Conservation (phyloP, 1,139 yeast genomes). For the Scheffersomyces parashehatae region DNA sequence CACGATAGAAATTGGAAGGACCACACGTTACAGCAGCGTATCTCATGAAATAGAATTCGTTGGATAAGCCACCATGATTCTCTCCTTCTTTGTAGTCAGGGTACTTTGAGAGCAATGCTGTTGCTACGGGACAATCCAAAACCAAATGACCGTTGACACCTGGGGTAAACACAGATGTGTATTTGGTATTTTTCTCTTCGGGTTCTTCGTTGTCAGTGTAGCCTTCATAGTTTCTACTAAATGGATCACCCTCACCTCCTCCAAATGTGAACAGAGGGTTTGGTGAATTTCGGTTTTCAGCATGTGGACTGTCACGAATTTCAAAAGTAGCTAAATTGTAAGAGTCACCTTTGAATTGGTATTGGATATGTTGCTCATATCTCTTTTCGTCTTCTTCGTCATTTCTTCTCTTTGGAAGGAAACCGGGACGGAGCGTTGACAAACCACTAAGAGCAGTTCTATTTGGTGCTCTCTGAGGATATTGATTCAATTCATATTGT, state of each 20-base stretch:
- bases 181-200: conserved; percentile 34
- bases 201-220: conserved; percentile 21
- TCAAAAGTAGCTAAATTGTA: conserved; percentile 41
- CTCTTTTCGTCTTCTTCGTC: conserved; percentile 44
- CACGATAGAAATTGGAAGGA: conserved; percentile 48
- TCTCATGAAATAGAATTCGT: conserved; percentile 52
- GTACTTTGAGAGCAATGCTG: conserved; percentile 44
- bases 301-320: conserved; percentile 18
- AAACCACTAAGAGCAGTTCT: neutral
- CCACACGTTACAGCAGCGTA: conserved; percentile 54
- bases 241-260: conserved; percentile 6
- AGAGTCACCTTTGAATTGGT: conserved; percentile 45
- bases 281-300: conserved; percentile 4
- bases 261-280: conserved; percentile 3
- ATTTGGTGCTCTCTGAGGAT: neutral
- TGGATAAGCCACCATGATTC: conserved; percentile 43
- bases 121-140: conserved; percentile 52
- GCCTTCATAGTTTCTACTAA: conserved; percentile 5
- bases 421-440: neutral
- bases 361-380: conserved; percentile 41
- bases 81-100: conserved; percentile 38
- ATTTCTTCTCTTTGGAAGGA: conserved; percentile 13
- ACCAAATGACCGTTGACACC: conserved; percentile 52
- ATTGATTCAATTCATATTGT: neutral
- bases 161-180: conserved; percentile 39